A percentile compares a stretch with the other conserved stretches of the same genome.
phyloP scores from a whole-genome alignment of 192 early-diverging fungal genomes.

The Backusella circina region DNA sequence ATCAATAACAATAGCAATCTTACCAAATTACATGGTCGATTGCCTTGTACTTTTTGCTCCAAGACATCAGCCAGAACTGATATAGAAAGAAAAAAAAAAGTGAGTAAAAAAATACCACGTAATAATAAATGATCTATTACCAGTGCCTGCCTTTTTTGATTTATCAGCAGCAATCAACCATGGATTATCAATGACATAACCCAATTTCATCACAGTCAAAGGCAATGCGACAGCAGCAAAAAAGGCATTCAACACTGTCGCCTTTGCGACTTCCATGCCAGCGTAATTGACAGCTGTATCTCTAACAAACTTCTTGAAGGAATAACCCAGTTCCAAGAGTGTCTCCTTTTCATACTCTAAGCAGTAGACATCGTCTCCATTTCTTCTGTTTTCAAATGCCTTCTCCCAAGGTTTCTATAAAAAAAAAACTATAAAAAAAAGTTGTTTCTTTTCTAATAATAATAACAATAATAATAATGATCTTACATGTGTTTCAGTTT shows the following conservation, averaged over 20 bases:
- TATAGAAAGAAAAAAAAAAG: neutral
- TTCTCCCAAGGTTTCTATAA: slow-evolving; percentile 44
- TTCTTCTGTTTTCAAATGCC: slow-evolving; percentile 24
- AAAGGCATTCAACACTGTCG: slow-evolving; percentile 48
- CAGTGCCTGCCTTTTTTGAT: slow-evolving; percentile 48
- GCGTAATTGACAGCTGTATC: slow-evolving; percentile 47
- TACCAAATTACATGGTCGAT: slow-evolving; percentile 50
- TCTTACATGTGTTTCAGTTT: slow-evolving; percentile 28
- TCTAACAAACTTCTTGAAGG: slow-evolving; percentile 46
- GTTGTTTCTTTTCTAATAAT: neutral
- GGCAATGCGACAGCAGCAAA: slow-evolving; percentile 51
- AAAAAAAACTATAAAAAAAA: neutral
- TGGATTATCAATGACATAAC: slow-evolving; percentile 58
- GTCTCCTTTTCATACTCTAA: slow-evolving; percentile 46
- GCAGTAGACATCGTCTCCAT: slow-evolving; percentile 43
- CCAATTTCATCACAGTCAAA: slow-evolving; percentile 44
- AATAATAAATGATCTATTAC: slow-evolving; percentile 15
- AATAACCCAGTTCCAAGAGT: slow-evolving; percentile 42
- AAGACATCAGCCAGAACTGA: slow-evolving; percentile 55
- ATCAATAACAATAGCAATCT: neutral
- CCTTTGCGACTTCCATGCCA: slow-evolving; percentile 42
- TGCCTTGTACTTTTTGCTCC: slow-evolving; percentile 50
- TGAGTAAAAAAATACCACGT: neutral
- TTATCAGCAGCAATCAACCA: slow-evolving; percentile 55
- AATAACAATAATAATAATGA: neutral